Evolutionary conservation across 805 yeast genomes (phyloP).

Genomic region (Starmerella tilneyi): DNA sequence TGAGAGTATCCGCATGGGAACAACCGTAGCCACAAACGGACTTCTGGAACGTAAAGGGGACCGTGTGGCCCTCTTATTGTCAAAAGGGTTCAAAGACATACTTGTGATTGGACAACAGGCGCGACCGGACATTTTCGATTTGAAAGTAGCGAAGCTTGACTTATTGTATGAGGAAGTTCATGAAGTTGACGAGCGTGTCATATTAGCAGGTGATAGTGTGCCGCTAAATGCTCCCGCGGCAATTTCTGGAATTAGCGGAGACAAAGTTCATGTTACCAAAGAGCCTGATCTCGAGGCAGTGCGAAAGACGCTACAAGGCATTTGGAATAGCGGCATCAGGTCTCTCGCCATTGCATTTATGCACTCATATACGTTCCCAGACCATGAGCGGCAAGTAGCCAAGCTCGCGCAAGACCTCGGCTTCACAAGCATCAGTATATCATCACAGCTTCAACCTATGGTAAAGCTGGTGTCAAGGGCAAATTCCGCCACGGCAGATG

Average conservation of each 20-base stretch:
- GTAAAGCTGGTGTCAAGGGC: constrained; percentile 66
- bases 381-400: constrained; percentile 55
- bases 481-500: constrained; percentile 69
- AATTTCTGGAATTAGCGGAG: constrained; percentile 58
- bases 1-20: constrained; percentile 73
- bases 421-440: constrained; percentile 56
- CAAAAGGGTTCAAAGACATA: constrained; percentile 80
- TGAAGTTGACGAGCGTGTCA: constrained; percentile 84
- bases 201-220: constrained; percentile 68
- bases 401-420: constrained; percentile 54
- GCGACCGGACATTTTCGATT: constrained; percentile 79
- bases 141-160: constrained; percentile 60
- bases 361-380: constrained; percentile 64
- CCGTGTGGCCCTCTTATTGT: constrained; percentile 70
- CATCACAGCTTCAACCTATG: constrained; percentile 66
- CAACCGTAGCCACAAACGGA: constrained; percentile 94
- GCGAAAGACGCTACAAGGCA: constrained; percentile 34
- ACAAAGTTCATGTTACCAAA: constrained; percentile 48
- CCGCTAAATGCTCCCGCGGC: constrained; percentile 25
- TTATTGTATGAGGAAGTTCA: constrained; percentile 64
- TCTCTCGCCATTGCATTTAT: constrained; percentile 63
- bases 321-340: constrained; percentile 49
- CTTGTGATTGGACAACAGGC: constrained; percentile 82
- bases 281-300: constrained; percentile 41
- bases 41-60: constrained; percentile 88